Evolutionary conservation across 208 protist genomes (phyloP).

Genomic region (Porcisia hertigi): DNA sequence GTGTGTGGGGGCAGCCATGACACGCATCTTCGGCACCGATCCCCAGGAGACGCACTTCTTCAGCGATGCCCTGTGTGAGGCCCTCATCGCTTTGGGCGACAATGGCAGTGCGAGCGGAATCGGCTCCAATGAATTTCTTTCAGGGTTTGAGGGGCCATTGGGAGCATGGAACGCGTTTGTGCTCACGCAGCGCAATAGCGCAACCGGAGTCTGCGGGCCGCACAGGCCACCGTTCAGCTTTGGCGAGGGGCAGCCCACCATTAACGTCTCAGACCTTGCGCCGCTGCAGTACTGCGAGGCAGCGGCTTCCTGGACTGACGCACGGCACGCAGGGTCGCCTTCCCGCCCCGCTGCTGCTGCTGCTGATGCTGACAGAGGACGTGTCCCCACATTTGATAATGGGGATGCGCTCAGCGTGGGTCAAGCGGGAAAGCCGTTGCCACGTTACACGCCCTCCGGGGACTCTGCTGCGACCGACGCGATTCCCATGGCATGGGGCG

Average conservation of each 20-base stretch:
- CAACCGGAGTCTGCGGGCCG: conserved; percentile 36
- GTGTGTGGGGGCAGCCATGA: conserved; percentile 17
- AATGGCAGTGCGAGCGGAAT: background rate
- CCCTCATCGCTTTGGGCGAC: conserved; percentile 5
- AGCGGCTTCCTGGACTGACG: conserved; percentile 13
- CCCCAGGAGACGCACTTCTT: conserved; percentile 24
- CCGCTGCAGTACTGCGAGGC: conserved; percentile 17
- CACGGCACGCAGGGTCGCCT: background rate
- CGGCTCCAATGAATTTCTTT: background rate
- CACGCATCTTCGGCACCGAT: conserved; percentile 23
- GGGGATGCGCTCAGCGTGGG: background rate
- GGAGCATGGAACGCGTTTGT: conserved; percentile 36
- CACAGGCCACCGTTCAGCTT: conserved; percentile 75
- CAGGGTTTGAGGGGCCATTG: conserved; percentile 10
- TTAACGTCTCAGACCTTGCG: conserved; percentile 53
- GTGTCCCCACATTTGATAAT: background rate
- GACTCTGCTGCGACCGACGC: background rate
- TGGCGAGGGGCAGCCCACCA: conserved; percentile 41
- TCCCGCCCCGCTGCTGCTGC: background rate
- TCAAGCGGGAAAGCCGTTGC: background rate
- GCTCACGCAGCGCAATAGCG: conserved; percentile 26
- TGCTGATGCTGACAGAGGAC: background rate
- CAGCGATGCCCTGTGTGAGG: conserved; percentile 17
- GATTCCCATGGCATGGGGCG: conserved; percentile 1
- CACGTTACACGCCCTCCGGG: too few relatives aligned